phyloP scores from a whole-genome alignment of 2,329 filamentous ascomycete genomes.

The Ceratocystis huliohia region DNA sequence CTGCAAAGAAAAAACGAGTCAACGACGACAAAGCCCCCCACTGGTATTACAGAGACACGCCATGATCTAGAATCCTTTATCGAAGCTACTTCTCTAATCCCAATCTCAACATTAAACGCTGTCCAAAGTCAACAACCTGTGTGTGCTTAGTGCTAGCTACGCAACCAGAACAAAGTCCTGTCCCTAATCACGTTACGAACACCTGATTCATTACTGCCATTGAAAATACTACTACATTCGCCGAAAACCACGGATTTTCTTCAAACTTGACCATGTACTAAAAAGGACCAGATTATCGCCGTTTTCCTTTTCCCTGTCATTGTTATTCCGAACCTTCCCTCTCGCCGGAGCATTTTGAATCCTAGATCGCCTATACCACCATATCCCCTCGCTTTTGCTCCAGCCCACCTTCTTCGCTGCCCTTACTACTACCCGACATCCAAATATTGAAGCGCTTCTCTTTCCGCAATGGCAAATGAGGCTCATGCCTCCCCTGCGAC shows the following conservation, averaged over 20 bases:
- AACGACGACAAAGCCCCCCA: neutral
- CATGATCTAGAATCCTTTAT: neutral
- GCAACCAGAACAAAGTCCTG: neutral
- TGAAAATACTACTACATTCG: neutral
- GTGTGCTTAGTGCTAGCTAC: neutral
- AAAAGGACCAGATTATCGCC: neutral
- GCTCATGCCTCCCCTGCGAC: neutral
- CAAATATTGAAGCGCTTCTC: too few species aligned
- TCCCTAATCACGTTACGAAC: too few species aligned
- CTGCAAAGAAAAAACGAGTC: neutral
- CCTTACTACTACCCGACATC: too few species aligned
- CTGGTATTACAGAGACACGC: neutral
- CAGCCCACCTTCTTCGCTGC: too few species aligned
- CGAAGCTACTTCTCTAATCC: too few species aligned
- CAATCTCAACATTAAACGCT: neutral
- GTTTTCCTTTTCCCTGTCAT: neutral
- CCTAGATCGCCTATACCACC: neutral
- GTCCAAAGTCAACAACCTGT: neutral
- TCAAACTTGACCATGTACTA: neutral
- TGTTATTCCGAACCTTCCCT: neutral
- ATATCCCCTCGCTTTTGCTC: neutral
- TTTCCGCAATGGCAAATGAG: neutral
- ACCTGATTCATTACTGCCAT: neutral
- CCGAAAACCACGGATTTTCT: neutral
- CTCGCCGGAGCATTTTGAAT: neutral